A percentile compares a stretch with the other conserved stretches of the same genome.
Evolutionary conservation across 2,329 filamentous ascomycete species (phyloP).

Genomic region (Arthroderma sp.): DNA sequence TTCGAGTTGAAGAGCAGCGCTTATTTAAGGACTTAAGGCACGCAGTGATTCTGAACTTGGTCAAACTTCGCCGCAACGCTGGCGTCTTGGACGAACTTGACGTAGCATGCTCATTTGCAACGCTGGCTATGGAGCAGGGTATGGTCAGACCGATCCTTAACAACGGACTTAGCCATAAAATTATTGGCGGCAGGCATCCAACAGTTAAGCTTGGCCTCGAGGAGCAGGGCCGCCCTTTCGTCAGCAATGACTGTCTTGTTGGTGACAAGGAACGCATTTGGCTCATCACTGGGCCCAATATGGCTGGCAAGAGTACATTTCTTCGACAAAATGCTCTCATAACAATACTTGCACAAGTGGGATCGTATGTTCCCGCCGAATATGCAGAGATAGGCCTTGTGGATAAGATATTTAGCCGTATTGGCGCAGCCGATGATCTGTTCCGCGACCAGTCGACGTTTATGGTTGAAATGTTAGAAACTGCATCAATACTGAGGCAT

Average conservation of each 20-base stretch:
- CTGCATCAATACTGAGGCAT: slow-evolving; percentile 73
- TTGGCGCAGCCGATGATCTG: slow-evolving; percentile 90
- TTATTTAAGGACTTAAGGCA: slow-evolving; percentile 66
- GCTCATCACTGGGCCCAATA: slow-evolving; percentile 76
- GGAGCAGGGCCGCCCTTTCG: slow-evolving; percentile 68
- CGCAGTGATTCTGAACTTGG: slow-evolving; percentile 65
- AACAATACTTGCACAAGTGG: slow-evolving; percentile 82
- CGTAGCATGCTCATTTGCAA: slow-evolving; percentile 74
- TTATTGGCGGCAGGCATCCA: slow-evolving; percentile 78
- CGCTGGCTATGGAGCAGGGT: slow-evolving; percentile 59
- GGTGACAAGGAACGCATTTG: slow-evolving; percentile 61
- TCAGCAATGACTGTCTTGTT: slow-evolving; percentile 73
- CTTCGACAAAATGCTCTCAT: slow-evolving; percentile 91
- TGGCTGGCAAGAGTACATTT: slow-evolving; percentile 96
- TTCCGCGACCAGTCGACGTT: slow-evolving; percentile 93
- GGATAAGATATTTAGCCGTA: slow-evolving; percentile 90
- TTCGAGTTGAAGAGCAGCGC: slow-evolving; percentile 70
- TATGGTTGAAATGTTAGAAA: slow-evolving; percentile 99
- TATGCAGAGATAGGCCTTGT: slow-evolving; percentile 80
- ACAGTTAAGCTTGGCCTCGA: slow-evolving; percentile 77
- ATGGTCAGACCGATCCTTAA: slow-evolving; percentile 65
- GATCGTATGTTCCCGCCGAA: slow-evolving; percentile 80
- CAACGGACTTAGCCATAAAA: slow-evolving; percentile 52
- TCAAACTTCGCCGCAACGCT: slow-evolving; percentile 79
- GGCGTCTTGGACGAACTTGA: slow-evolving; percentile 89